A percentile compares a stretch with the other conserved stretches of the same genome.
Conservation (phyloP, 129 eudicot species). For the Calendula officinalis region DNA sequence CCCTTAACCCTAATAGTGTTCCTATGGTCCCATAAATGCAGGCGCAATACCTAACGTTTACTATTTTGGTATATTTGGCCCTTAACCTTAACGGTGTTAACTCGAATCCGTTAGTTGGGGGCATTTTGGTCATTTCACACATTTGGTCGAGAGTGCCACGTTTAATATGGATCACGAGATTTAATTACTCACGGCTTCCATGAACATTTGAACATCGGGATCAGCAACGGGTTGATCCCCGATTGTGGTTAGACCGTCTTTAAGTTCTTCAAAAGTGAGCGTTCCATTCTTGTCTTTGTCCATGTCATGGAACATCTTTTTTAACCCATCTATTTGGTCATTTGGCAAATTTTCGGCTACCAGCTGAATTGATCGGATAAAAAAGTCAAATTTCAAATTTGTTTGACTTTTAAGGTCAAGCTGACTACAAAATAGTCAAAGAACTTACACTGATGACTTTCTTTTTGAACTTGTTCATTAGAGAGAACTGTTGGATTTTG, state of each 20-base stretch:
- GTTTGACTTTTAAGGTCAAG: neutral
- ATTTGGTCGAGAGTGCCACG: too few species aligned
- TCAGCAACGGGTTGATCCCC: slow-evolving; percentile 62
- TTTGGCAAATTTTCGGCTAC: slow-evolving; percentile 83
- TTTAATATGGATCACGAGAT: too few species aligned
- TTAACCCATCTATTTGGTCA: slow-evolving; percentile 59
- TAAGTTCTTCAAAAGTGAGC: slow-evolving; percentile 72
- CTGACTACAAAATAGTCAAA: neutral
- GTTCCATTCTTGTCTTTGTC: slow-evolving; percentile 88
- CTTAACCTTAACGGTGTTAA: too few species aligned
- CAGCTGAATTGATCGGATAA: slow-evolving; percentile 39
- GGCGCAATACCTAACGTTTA: too few species aligned
- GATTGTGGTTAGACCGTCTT: slow-evolving; percentile 58
- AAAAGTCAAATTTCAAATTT: neutral
- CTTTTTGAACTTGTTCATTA: slow-evolving; percentile 95
- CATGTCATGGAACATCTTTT: slow-evolving; percentile 72
- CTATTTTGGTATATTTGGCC: too few species aligned
- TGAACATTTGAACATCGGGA: slow-evolving; percentile 67
- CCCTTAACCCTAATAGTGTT: too few species aligned
- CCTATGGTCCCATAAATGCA: too few species aligned
- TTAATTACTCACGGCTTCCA: slow-evolving; percentile 71
- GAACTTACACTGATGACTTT: slow-evolving; percentile 75
- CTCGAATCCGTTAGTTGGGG: too few species aligned
- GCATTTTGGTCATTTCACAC: too few species aligned
- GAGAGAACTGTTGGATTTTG: slow-evolving; percentile 74